These are phyloP conservation scores for Sphagnurus paluster DNA, from an alignment of 1,284 basidiomycete species.

Conservation along the genomic window DNA sequence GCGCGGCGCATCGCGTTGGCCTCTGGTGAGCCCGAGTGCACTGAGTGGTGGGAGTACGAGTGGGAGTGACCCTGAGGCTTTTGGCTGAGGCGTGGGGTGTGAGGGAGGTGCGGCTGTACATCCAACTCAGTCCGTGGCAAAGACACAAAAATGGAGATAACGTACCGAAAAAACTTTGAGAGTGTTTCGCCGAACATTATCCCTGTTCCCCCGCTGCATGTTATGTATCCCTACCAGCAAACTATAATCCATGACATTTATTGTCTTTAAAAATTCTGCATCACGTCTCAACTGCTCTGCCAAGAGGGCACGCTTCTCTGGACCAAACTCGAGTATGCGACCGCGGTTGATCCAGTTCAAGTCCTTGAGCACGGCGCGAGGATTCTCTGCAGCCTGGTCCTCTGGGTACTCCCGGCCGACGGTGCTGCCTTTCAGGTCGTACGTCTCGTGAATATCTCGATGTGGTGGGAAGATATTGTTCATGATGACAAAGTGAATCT, in stretches of 20 bases:
- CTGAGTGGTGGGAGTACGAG: constrained; percentile 12
- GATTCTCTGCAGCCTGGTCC: constrained; percentile 76
- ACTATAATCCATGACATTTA: constrained; percentile 97
- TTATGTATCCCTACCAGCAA: constrained; percentile 94
- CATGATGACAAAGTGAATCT: constrained; percentile 99
- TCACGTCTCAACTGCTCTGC: constrained; percentile 90
- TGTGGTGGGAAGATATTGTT: constrained; percentile 99
- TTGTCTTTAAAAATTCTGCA: constrained; percentile 78
- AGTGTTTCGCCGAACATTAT: constrained; percentile 88
- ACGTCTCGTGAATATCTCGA: constrained; percentile 97
- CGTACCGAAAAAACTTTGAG: constrained; percentile 89
- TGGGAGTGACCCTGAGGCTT: constrained; percentile 15
- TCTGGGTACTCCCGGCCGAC: constrained; percentile 89
- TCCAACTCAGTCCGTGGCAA: too few relatives aligned
- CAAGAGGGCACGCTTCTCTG: constrained; percentile 89
- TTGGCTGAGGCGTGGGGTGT: constrained; percentile 26
- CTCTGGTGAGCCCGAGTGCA: constrained; percentile 47
- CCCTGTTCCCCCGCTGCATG: constrained; percentile 86
- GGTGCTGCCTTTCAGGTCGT: constrained; percentile 94
- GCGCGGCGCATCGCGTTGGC: constrained; percentile 84
- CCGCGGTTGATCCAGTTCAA: constrained; percentile 91
- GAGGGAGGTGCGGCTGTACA: constrained; percentile 64
- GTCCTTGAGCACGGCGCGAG: constrained; percentile 91
- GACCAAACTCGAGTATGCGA: constrained; percentile 84
- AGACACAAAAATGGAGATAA: too few relatives aligned